Base-by-base conservation (phyloP, 176 grass and related monocot genomes). In the Saccharum spontaneum region DNA sequence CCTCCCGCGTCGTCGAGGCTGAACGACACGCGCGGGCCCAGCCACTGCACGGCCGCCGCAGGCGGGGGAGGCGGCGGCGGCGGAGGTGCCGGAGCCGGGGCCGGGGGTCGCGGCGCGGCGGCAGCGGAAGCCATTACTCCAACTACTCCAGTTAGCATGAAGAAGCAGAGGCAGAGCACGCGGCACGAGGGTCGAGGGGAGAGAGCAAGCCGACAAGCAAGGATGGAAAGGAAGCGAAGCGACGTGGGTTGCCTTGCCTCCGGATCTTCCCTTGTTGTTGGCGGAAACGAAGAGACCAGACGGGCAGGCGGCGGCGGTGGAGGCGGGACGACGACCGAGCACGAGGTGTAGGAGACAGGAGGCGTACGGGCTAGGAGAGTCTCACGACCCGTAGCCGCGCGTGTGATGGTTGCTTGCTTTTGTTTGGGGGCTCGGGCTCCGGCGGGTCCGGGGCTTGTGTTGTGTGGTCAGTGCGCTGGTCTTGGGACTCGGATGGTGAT, bases 21-120 rank as follows among this genome's bases (percentile, higher is more conserved):
- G 89, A 98, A 98, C 73, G 96, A 98, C 44, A 95, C 84, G 8
- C 96, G 79, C 41, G 93, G 96, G 40, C 87, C 86, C 7, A 91
- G 89, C 93, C 93, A 98, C 82, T 82, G 82, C 86, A 82, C 61
- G 20, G 78, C 20, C 0, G 59, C 2, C 30, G 77, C 7, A 18
- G 50, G 38, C 43, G 82, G 13, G 0, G 78, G 81, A 7, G 62
- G 28, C 0, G 76, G 54, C 1, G 78, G 62, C 0, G 79, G 83
- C n/a, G 71, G 78, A 9, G 73, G 78, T 12, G 37, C 37, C 30
- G 88, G 69, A 1, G 88, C 78, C 41, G 82, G 88, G 6, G 85
- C 88, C 71, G 85, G 89, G 37, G 88, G 90, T 22, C 84, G 94
- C 87, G 70, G 76, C 55, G 57, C 84, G 11, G 92, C 81, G 30